Conservation (phyloP, 164 flowering plant genomes). For the Cinnamomum micranthum region DNA sequence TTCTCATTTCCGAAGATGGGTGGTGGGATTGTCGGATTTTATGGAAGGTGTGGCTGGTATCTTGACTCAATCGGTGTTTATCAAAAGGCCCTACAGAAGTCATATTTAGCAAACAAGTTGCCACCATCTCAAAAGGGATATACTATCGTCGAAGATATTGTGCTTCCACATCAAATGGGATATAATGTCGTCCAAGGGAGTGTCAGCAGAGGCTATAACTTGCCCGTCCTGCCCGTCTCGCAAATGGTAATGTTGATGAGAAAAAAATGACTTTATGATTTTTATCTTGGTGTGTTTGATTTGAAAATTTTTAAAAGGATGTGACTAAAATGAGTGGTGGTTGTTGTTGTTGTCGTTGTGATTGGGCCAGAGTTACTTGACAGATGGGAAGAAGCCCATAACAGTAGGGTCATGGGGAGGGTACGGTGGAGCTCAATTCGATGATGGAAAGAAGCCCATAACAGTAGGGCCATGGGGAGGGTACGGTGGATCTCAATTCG, state of each 20-base stretch:
- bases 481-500: slow-evolving; percentile 43
- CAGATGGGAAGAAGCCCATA: slow-evolving; percentile 13
- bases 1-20: slow-evolving; percentile 45
- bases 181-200: slow-evolving; percentile 53
- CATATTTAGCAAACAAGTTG: slow-evolving; percentile 21
- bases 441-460: slow-evolving; percentile 46
- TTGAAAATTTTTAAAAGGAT: too few relatives aligned
- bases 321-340: not conserved
- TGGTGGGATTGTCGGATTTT: slow-evolving; percentile 71
- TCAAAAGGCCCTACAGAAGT: slow-evolving; percentile 36
- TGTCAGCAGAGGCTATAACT: not conserved
- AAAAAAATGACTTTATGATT: too few relatives aligned
- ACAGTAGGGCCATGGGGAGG: slow-evolving; percentile 69
- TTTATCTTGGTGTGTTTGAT: too few relatives aligned
- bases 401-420: slow-evolving; percentile 68
- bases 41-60: slow-evolving; percentile 60
- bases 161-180: too few relatives aligned
- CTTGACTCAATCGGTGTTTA: slow-evolving; percentile 69
- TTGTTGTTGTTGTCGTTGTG: not conserved
- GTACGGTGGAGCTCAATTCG: slow-evolving; percentile 45
- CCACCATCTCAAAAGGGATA: slow-evolving; percentile 7
- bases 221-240: too few relatives aligned
- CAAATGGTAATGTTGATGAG: too few relatives aligned
- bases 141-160: too few relatives aligned
- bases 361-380: not conserved